Evolutionary conservation across 2,329 filamentous ascomycete species (phyloP).

Genomic region (Neobulgaria alba): DNA sequence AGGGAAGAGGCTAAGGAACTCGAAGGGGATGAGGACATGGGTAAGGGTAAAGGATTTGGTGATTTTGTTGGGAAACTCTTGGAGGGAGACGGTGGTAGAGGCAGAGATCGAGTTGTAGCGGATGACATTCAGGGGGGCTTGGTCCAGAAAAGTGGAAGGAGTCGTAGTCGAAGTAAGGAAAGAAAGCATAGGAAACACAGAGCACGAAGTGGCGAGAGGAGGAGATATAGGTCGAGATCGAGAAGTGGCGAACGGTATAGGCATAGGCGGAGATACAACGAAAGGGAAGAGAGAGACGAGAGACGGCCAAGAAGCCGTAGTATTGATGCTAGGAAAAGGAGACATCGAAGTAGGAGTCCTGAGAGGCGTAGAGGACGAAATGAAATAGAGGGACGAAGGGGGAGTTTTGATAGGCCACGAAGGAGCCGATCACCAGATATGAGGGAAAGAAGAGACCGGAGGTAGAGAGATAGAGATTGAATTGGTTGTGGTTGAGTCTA

Average conservation of each 20-base stretch:
- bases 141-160: conserved; percentile 19
- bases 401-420: conserved; percentile 9
- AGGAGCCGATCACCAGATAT: conserved; percentile 15
- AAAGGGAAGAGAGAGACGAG: conserved; percentile 19
- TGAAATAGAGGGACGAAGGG: conserved; percentile 18
- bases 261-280: conserved; percentile 16
- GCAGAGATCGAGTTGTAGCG: conserved; percentile 1
- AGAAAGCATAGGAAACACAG: conserved; percentile 26
- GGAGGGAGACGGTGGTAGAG: conserved; percentile 10
- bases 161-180: conserved; percentile 23
- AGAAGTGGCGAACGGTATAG: conserved; percentile 21
- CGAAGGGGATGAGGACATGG: conserved; percentile 29
- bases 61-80: conserved; percentile 25
- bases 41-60: conserved; percentile 25
- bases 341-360: conserved; percentile 25
- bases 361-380: conserved; percentile 22
- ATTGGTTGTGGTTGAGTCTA: neutral
- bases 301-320: conserved; percentile 23
- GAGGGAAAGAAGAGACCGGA: conserved; percentile 5
- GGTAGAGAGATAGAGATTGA: conserved; percentile 2
- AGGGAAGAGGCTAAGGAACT: conserved; percentile 33
- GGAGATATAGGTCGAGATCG: conserved; percentile 18
- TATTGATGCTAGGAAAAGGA: conserved; percentile 16
- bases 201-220: conserved; percentile 16
- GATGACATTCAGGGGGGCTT: conserved; percentile 17